Evolutionary conservation across 1,284 basidiomycete species (phyloP).

Genomic region (Austroboletus novae-zelandiae): DNA sequence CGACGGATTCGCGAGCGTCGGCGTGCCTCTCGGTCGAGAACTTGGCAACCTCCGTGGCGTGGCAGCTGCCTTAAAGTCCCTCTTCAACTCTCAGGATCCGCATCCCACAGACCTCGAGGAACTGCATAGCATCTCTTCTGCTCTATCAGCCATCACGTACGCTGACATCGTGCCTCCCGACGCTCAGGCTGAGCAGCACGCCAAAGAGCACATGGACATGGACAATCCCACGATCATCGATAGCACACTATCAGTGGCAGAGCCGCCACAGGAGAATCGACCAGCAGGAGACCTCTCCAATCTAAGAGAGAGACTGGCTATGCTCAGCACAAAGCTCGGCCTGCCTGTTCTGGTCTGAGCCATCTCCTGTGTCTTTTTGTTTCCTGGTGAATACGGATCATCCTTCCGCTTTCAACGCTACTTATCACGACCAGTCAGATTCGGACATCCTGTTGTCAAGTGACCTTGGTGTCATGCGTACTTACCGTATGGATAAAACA

Average conservation of each 20-base stretch:
- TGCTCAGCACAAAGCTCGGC: constrained; percentile 34
- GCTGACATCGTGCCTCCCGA: constrained; percentile 69
- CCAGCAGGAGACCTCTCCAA: constrained; percentile 43
- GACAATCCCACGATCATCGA: constrained; percentile 34
- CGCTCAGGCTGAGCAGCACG: constrained; percentile 70
- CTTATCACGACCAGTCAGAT: background rate
- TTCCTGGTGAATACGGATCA: background rate
- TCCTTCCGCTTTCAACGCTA: background rate
- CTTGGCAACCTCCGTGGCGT: constrained; percentile 71
- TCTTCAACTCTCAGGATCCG: constrained; percentile 37
- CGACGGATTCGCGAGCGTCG: constrained; percentile 67
- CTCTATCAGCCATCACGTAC: constrained; percentile 59
- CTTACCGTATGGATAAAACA: background rate
- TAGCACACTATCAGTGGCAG: constrained; percentile 43
- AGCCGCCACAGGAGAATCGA: constrained; percentile 27
- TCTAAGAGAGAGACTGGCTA: constrained; percentile 41
- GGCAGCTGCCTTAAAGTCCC: constrained; percentile 56
- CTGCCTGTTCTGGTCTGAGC: constrained; percentile 26
- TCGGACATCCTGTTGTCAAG: background rate
- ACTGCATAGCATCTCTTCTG: constrained; percentile 48
- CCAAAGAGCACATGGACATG: constrained; percentile 54
- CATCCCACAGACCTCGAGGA: constrained; percentile 34
- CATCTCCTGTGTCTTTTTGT: background rate
- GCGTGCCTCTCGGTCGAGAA: constrained; percentile 71
- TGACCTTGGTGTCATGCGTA: constrained; percentile 3